These are phyloP conservation scores for Schoenoplectus triqueter DNA, from an alignment of 202 grass and related monocot genomes.

Conservation along the genomic window DNA sequence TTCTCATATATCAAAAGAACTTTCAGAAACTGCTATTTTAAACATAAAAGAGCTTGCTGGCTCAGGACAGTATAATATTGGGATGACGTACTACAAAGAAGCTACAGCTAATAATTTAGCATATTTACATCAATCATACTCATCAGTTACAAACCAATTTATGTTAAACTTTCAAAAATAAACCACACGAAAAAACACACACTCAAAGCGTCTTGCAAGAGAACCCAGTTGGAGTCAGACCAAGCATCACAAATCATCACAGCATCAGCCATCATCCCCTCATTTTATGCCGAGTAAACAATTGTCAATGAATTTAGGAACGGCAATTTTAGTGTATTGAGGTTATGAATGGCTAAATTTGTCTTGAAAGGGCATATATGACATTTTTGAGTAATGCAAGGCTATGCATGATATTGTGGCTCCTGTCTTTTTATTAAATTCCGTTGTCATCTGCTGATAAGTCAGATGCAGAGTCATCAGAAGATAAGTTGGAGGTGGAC, in stretches of 20 bases:
- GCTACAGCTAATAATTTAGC: not conserved
- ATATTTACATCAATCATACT: constrained; percentile 38
- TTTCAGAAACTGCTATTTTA: not conserved
- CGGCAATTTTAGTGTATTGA: not conserved
- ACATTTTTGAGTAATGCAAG: constrained; percentile 38
- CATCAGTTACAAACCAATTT: constrained; percentile 19
- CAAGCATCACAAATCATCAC: constrained; percentile 42
- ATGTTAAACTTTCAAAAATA: constrained; percentile 4
- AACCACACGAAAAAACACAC: constrained; percentile 41
- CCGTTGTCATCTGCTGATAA: constrained; percentile 77
- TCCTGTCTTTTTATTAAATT: constrained; percentile 41
- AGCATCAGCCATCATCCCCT: constrained; percentile 36
- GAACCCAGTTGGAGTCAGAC: constrained; percentile 48
- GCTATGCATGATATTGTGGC: constrained; percentile 8
- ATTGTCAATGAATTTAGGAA: constrained; percentile 47
- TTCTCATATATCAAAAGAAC: not conserved
- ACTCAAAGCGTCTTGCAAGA: constrained; percentile 38
- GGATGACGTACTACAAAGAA: constrained; percentile 21
- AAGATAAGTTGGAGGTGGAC: constrained; percentile 61
- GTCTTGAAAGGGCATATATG: constrained; percentile 34
- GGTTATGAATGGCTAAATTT: not conserved
- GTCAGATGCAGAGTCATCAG: constrained; percentile 86
- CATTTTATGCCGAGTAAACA: constrained; percentile 46
- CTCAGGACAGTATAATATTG: not conserved
- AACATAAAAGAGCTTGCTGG: not conserved